Percentiles rank a stretch among this genome's conserved stretches.
Conservation (phyloP, 176 grass and related monocot genomes). For the Cenchrus purpureus region DNA sequence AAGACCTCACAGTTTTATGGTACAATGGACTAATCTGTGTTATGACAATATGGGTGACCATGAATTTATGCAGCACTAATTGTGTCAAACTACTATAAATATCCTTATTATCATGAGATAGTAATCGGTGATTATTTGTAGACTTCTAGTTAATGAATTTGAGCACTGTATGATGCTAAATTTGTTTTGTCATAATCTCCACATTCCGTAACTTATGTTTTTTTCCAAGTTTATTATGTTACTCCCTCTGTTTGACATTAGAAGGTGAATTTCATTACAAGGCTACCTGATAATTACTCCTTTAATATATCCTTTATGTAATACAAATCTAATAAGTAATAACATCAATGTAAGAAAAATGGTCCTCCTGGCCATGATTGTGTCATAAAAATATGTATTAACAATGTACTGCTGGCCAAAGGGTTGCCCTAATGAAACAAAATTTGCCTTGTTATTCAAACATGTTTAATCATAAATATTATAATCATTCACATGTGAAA, state of each 20-base stretch:
- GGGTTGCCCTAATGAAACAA: not conserved
- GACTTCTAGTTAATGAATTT: not conserved
- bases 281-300: not conserved
- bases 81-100: conserved; percentile 3
- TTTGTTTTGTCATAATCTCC: not conserved
- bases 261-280: not conserved
- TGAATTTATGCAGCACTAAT: not conserved
- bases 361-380: not conserved
- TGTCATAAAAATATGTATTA: not conserved
- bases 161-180: conserved; percentile 11
- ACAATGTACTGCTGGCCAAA: not conserved
- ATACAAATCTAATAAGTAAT: not conserved
- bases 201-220: conserved; percentile 1
- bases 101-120: not conserved
- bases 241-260: not conserved
- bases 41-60: not conserved
- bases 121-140: not conserved
- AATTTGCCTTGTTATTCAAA: not conserved
- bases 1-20: not conserved
- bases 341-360: not conserved
- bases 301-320: not conserved
- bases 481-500: not conserved
- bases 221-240: not conserved
- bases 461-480: not conserved
- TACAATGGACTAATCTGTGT: not conserved